These are phyloP conservation scores for Lipomyces mesembrius DNA, from an alignment of 805 yeast species.

Conservation along the genomic window DNA sequence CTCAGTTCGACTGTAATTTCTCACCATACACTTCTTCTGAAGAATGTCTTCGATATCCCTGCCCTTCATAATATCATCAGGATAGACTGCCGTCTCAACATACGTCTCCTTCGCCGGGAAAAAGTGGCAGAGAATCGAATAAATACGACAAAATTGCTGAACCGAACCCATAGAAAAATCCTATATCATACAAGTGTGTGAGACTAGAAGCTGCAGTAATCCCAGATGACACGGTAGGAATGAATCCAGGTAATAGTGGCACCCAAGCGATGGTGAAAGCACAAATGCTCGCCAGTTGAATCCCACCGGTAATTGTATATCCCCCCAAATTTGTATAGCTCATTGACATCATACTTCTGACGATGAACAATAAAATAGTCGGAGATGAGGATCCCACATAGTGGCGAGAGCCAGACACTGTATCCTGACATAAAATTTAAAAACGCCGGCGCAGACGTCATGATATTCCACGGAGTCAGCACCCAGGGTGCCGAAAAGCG, in stretches of 20 bases:
- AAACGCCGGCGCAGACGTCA: slow-evolving; percentile 69
- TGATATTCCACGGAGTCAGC: slow-evolving; percentile 82
- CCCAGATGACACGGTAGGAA: slow-evolving; percentile 25
- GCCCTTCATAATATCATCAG: slow-evolving; percentile 4
- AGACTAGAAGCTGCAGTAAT: slow-evolving; percentile 69
- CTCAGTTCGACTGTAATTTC: too few relatives aligned
- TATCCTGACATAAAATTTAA: slow-evolving; percentile 80
- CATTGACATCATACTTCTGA: slow-evolving; percentile 66
- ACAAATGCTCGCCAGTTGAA: slow-evolving; percentile 50
- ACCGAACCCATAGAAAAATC: slow-evolving; percentile 70
- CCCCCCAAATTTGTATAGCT: slow-evolving; percentile 54
- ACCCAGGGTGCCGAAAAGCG: too few relatives aligned
- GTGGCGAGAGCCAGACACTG: slow-evolving; percentile 76
- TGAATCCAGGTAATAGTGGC: slow-evolving; percentile 16
- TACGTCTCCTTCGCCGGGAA: slow-evolving; percentile 52
- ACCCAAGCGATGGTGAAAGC: slow-evolving; percentile 46
- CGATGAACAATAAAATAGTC: slow-evolving; percentile 57
- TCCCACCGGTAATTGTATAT: slow-evolving; percentile 51
- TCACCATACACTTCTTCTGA: too few relatives aligned
- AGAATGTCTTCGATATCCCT: neutral
- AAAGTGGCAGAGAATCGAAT: slow-evolving; percentile 54
- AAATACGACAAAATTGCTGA: slow-evolving; percentile 58
- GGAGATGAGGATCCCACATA: slow-evolving; percentile 69
- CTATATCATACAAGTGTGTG: slow-evolving; percentile 56
- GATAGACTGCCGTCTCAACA: slow-evolving; percentile 11